Percentiles rank a stretch among this genome's conserved stretches.
Conservation (phyloP, 1,284 basidiomycete species). For the Ganoderma sinense region DNA sequence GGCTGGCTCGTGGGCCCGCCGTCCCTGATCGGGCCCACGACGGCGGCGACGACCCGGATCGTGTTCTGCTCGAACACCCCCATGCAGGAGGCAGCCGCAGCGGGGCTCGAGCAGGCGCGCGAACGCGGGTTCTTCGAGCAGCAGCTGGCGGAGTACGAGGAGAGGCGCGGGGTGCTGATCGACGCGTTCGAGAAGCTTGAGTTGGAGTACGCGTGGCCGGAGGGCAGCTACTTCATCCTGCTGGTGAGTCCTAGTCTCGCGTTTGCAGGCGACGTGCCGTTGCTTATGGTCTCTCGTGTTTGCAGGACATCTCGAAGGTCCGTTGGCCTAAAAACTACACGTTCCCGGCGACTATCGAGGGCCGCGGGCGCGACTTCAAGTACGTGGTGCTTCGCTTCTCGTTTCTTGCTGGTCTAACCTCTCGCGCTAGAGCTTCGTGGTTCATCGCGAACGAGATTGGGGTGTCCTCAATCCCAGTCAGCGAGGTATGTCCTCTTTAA, state of each 20-base stretch:
- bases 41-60: constrained; percentile 93
- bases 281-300: background rate
- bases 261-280: background rate
- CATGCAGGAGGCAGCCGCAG: constrained; percentile 90
- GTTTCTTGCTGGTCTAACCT: background rate
- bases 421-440: constrained; percentile 74
- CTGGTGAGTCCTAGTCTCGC: constrained; percentile 57
- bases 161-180: constrained; percentile 77
- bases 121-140: constrained; percentile 82
- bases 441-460: constrained; percentile 89
- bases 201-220: constrained; percentile 85
- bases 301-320: constrained; percentile 80
- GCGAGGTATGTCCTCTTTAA: constrained; percentile 64
- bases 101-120: constrained; percentile 81
- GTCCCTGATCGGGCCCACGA: constrained; percentile 83
- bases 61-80: constrained; percentile 94
- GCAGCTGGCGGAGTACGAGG: constrained; percentile 85
- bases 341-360: constrained; percentile 78
- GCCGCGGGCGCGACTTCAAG: constrained; percentile 89
- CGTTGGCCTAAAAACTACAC: constrained; percentile 85
- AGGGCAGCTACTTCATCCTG: constrained; percentile 90
- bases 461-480: constrained; percentile 92
- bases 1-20: constrained; percentile 93
- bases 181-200: constrained; percentile 86
- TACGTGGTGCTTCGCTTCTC: constrained; percentile 42